These are phyloP conservation scores for Cladosporium sp. DNA, from an alignment of 2,329 filamentous ascomycete species.

Conservation along the genomic window DNA sequence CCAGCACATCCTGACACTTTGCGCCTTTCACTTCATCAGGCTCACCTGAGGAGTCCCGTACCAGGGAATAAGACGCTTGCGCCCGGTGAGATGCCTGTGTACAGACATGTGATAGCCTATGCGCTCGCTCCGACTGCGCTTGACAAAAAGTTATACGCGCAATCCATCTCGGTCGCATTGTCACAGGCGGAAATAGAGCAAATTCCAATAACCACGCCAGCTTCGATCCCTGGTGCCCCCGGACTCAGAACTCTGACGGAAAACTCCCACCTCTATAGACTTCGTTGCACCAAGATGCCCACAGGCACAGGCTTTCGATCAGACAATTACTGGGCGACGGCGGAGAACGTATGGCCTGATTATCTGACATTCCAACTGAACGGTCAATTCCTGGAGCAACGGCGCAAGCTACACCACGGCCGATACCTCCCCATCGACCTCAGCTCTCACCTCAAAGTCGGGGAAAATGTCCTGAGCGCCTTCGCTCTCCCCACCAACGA, in stretches of 20 bases:
- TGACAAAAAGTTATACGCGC: neutral
- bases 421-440: conserved; percentile 74
- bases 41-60: conserved; percentile 51
- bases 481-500: conserved; percentile 31
- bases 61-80: conserved; percentile 24
- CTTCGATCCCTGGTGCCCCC: neutral
- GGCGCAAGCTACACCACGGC: conserved; percentile 66
- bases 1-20: conserved; percentile 42
- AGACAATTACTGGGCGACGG: conserved; percentile 56
- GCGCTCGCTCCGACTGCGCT: conserved; percentile 43
- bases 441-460: conserved; percentile 54
- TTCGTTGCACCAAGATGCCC: conserved; percentile 58
- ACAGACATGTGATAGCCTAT: conserved; percentile 55
- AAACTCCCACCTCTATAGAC: conserved; percentile 58
- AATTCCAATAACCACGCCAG: neutral
- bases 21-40: conserved; percentile 53
- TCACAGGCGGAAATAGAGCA: conserved; percentile 3
- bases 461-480: conserved; percentile 59
- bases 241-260: conserved; percentile 36
- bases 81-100: conserved; percentile 34
- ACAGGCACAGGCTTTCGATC: conserved; percentile 27
- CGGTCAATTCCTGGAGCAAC: conserved; percentile 46
- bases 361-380: conserved; percentile 68
- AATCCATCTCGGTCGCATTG: neutral
- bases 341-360: conserved; percentile 66